phyloP scores from a whole-genome alignment of 139 green algal species.

The Spirogloea muscicola region DNA sequence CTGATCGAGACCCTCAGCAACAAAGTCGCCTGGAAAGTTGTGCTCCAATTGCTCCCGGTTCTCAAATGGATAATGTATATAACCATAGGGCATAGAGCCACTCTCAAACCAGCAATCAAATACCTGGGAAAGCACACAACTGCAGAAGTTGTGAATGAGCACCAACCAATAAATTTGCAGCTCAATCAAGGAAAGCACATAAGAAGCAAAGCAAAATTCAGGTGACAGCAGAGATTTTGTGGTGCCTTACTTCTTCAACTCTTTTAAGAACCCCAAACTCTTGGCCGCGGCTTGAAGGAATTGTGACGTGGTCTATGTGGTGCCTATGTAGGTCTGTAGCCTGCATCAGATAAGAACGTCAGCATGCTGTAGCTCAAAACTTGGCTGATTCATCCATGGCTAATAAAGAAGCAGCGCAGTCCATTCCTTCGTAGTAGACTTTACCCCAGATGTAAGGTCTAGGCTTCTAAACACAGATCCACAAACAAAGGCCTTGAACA shows the following conservation, averaged over 20 bases:
- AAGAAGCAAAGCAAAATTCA: not conserved
- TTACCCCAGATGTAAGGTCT: too few relatives aligned
- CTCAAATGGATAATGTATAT: conserved; percentile 98
- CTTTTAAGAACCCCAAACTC: conserved; percentile 19
- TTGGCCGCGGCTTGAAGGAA: conserved; percentile 67
- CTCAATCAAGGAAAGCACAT: too few relatives aligned
- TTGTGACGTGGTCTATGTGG: conserved; percentile 96
- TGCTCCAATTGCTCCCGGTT: conserved; percentile 89
- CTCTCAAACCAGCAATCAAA: conserved; percentile 99
- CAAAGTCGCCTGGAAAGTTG: conserved; percentile 92
- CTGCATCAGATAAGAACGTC: conserved; percentile 8
- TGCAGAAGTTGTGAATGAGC: not conserved
- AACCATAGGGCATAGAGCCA: conserved; percentile 94
- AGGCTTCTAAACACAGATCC: not conserved
- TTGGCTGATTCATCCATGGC: not conserved
- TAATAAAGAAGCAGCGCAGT: conserved; percentile 1
- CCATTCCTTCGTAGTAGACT: too few relatives aligned
- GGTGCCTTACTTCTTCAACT: conserved; percentile 44
- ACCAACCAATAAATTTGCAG: not conserved
- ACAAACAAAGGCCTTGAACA: not conserved
- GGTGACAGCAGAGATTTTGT: not conserved
- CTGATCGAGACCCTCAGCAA: conserved; percentile 91
- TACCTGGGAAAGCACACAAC: conserved; percentile 54
- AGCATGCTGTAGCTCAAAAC: too few relatives aligned
- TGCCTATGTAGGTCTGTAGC: conserved; percentile 91